Conservation (phyloP, 164 flowering plant species). For the Echeveria elegans region DNA sequence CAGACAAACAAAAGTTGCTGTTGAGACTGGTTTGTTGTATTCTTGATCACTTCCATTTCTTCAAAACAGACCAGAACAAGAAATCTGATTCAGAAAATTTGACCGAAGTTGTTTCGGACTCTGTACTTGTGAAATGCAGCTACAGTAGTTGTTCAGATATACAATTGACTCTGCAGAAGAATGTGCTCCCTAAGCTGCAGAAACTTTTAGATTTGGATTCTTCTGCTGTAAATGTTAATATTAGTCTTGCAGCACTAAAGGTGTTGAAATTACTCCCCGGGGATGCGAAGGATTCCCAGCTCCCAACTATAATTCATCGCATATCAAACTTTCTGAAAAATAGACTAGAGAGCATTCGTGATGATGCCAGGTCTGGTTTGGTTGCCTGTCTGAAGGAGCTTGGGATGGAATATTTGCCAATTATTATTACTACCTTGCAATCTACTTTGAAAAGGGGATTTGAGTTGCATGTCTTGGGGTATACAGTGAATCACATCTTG, state of each 20-base stretch:
- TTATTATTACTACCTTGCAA: constrained; percentile 49
- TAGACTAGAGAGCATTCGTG: constrained; percentile 72
- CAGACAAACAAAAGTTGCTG: constrained; percentile 55
- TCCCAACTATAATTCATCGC: constrained; percentile 61
- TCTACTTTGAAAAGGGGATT: constrained; percentile 74
- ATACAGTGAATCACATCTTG: constrained; percentile 61
- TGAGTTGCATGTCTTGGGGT: constrained; percentile 89
- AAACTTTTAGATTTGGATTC: constrained; percentile 52
- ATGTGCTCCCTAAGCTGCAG: constrained; percentile 61
- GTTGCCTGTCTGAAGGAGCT: constrained; percentile 82
- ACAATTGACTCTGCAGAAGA: constrained; percentile 44
- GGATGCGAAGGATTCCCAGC: constrained; percentile 71
- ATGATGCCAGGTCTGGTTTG: constrained; percentile 85
- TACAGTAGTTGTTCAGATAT: constrained; percentile 21
- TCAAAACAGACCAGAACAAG: constrained; percentile 17
- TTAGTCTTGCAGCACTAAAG: constrained; percentile 63
- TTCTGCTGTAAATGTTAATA: constrained; percentile 54
- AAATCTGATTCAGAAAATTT: constrained; percentile 8
- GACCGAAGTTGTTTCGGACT: constrained; percentile 12
- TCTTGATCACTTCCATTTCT: constrained; percentile 69
- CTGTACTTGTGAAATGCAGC: constrained; percentile 2
- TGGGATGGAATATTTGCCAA: constrained; percentile 64
- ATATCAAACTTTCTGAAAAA: constrained; percentile 67
- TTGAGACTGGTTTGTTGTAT: constrained; percentile 62
- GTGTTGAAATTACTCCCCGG: constrained; percentile 70